Percentiles rank a stretch among this genome's conserved stretches.
Evolutionary conservation across 345 rosid genomes (phyloP).

Genomic region (Salix udensis): DNA sequence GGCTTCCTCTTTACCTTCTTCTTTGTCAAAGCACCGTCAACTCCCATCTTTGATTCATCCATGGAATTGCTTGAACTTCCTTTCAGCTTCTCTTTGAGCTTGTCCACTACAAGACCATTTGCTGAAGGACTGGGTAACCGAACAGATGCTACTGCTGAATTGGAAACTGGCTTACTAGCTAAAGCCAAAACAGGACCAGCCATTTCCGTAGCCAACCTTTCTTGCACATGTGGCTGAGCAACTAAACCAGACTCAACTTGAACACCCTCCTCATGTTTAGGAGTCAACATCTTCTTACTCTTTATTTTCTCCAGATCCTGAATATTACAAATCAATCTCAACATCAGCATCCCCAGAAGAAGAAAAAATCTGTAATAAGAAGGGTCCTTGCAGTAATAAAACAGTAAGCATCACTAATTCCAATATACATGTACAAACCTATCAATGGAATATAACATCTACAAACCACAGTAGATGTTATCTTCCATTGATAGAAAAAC

Average conservation of each 20-base stretch:
- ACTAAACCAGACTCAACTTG: slow-evolving; percentile 38
- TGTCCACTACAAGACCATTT: slow-evolving; percentile 37
- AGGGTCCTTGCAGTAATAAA: neutral
- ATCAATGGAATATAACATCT: neutral
- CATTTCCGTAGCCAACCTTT: slow-evolving; percentile 34
- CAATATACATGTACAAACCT: neutral
- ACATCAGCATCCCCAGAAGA: neutral
- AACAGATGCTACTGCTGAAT: slow-evolving; percentile 30
- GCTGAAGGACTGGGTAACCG: slow-evolving; percentile 37
- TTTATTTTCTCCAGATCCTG: slow-evolving; percentile 59
- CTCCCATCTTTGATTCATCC: slow-evolving; percentile 40
- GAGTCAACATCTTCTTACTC: slow-evolving; percentile 53
- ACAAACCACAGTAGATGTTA: neutral
- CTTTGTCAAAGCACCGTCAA: slow-evolving; percentile 35
- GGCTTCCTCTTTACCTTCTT: slow-evolving; percentile 59
- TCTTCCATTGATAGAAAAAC: neutral
- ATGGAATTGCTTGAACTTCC: slow-evolving; percentile 37
- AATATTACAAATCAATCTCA: neutral
- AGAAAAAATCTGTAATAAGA: neutral
- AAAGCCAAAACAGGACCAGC: slow-evolving; percentile 34
- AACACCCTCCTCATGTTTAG: slow-evolving; percentile 39
- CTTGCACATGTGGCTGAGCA: slow-evolving; percentile 38
- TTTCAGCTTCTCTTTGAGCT: slow-evolving; percentile 52
- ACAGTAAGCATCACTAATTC: neutral
- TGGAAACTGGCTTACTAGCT: slow-evolving; percentile 35